Evolutionary conservation across 176 grass and related monocot species (phyloP), one percentile per base, ranked within the genome.

Genomic region (Tillandsia leiboldiana): DNA sequence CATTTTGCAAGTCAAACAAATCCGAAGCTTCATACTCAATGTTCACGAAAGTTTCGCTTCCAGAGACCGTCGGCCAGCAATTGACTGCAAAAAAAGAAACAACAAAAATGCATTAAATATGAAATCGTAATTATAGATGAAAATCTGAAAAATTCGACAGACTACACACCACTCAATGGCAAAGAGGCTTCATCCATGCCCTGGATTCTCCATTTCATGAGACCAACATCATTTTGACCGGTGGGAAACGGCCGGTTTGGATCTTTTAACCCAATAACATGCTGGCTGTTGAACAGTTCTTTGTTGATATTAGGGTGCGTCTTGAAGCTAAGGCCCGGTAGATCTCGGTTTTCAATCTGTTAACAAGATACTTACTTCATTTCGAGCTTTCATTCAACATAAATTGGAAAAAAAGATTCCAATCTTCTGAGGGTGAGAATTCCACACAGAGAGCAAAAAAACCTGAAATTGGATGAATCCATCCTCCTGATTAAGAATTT

Each of bases 191-290:
- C 82, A 29, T 91, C 72, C 84, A 96, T 85, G 8, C 85, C 85
- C 67, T 96, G 91, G 58, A 96, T 87, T 85, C 91, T 91, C 91
- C 91, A 96, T 64, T 91, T 96, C 77, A 96, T 82, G 58, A 96
- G 77, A 70, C 82, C 84, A 64, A 86, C 89, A 70, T 96, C 91
- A 73, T 96, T 96, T 81, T 89, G 90, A 81, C 90, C 86, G 82
- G 78, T 89, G 10, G 86, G 90, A 65, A 94, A 94, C 48, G 86
- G 78, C 72, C 86, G 86, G 80, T 94, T 94, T 51, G 83, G 90
- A 87, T 94, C 90, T 82, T 94, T 94, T 64, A 82, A 84, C 48
- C 86, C 86, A 74, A 94, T 83, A 73, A 80, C 74, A 81, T 87
- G 86, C 75, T 89, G 74, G 67, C 77, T 86, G 51, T 87, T 83